These are phyloP conservation scores for Talaromyces sp. DNA, from an alignment of 2,329 filamentous ascomycete species.

Conservation along the genomic window DNA sequence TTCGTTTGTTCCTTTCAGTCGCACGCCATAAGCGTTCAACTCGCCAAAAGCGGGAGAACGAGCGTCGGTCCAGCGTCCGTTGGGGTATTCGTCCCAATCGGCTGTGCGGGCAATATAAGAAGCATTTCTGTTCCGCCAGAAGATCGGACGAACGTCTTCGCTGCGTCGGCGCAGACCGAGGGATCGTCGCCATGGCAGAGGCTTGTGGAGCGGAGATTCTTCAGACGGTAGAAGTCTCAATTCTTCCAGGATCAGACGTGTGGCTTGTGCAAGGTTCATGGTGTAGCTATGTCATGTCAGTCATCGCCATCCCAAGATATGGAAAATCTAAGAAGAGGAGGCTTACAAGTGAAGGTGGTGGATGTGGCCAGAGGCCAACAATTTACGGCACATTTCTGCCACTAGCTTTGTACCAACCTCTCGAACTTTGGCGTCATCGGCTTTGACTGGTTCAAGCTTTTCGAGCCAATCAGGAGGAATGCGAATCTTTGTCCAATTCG, in stretches of 20 bases:
- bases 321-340: constrained; percentile 1
- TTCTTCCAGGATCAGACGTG: constrained; percentile 89
- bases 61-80: constrained; percentile 97
- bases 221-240: constrained; percentile 75
- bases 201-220: constrained; percentile 75
- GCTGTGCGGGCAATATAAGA: constrained; percentile 94
- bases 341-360: constrained; percentile 80
- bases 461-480: constrained; percentile 79
- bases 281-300: constrained; percentile 62
- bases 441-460: constrained; percentile 87
- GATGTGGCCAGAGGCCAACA: constrained; percentile 72
- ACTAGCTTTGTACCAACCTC: constrained; percentile 85
- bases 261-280: constrained; percentile 96
- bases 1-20: constrained; percentile 90
- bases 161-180: constrained; percentile 82
- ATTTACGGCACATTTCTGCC: constrained; percentile 82
- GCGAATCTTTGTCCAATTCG: constrained; percentile 84
- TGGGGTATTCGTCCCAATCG: constrained; percentile 98
- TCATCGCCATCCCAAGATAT: background rate
- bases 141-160: constrained; percentile 95
- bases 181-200: constrained; percentile 95
- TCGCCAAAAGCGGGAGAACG: constrained; percentile 95
- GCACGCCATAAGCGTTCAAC: constrained; percentile 89
- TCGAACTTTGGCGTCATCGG: constrained; percentile 88
- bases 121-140: constrained; percentile 96